Percentiles rank a stretch among this genome's conserved stretches.
Conservation (phyloP, 2,329 filamentous ascomycete species). For the Cytospora piceae region DNA sequence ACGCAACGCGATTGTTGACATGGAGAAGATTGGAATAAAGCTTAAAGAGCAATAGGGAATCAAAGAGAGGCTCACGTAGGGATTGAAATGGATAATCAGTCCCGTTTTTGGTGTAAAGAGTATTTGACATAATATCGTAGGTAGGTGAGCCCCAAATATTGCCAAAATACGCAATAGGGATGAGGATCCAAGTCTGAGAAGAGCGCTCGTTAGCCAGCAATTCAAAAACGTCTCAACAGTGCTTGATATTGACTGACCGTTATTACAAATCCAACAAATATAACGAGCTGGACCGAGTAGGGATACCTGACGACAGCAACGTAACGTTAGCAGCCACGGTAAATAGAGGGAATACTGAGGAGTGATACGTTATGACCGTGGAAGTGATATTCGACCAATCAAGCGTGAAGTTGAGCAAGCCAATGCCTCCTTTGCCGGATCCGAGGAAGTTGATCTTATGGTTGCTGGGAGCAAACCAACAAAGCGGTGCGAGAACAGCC, state of each 20-base stretch:
- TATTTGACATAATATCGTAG: constrained; percentile 33
- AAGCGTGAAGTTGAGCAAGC: constrained; percentile 32
- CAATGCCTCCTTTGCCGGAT: constrained; percentile 31
- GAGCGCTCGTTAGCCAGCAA: not conserved
- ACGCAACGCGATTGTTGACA: not conserved
- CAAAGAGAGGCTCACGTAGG: constrained; percentile 5
- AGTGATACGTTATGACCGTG: constrained; percentile 29
- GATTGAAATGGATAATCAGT: constrained; percentile 28
- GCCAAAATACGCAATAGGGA: constrained; percentile 33
- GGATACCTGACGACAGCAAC: not conserved
- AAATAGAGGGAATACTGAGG: not conserved
- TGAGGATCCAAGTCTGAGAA: constrained; percentile 32
- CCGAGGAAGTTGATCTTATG: constrained; percentile 34
- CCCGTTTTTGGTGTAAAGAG: constrained; percentile 31
- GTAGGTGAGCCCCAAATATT: constrained; percentile 32
- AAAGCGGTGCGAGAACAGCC: constrained; percentile 33
- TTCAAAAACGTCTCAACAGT: not conserved
- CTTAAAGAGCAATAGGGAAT: not conserved
- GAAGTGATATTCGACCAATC: constrained; percentile 35
- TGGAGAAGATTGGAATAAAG: not conserved
- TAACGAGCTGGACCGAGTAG: constrained; percentile 29
- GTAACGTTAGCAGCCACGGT: not conserved
- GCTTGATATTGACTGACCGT: constrained; percentile 1
- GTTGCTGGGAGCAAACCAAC: constrained; percentile 33
- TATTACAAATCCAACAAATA: constrained; percentile 32